phyloP scores from a whole-genome alignment of 257 asterid species.

The Phtheirospermum japonicum region DNA sequence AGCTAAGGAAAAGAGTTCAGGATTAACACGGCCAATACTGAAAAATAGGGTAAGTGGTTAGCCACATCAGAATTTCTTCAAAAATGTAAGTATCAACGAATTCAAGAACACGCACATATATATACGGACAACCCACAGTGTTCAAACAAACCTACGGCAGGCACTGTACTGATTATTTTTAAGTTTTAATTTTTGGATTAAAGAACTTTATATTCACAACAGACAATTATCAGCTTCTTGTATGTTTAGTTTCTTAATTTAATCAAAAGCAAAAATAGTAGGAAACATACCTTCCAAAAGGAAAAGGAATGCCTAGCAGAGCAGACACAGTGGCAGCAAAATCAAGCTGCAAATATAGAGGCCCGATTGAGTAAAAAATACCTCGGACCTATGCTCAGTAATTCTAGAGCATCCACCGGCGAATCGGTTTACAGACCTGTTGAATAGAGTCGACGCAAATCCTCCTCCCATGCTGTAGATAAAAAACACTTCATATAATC shows the following conservation, averaged over 20 bases:
- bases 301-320: slow-evolving; percentile 85
- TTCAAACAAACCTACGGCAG: slow-evolving; percentile 20
- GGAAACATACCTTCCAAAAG: slow-evolving; percentile 85
- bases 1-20: slow-evolving; percentile 74
- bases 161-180: slow-evolving; percentile 6
- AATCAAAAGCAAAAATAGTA: neutral
- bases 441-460: slow-evolving; percentile 65
- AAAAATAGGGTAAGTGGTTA: slow-evolving; percentile 31
- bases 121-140: neutral
- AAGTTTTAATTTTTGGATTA: neutral
- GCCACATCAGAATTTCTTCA: slow-evolving; percentile 21
- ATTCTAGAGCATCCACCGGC: slow-evolving; percentile 22
- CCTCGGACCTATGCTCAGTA: slow-evolving; percentile 21
- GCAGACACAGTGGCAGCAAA: slow-evolving; percentile 85
- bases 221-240: neutral
- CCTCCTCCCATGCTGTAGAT: slow-evolving; percentile 56
- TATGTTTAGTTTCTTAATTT: neutral
- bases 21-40: slow-evolving; percentile 90
- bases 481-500: slow-evolving; percentile 23
- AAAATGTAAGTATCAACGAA: slow-evolving; percentile 14
- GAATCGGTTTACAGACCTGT: slow-evolving; percentile 53
- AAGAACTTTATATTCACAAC: neutral
- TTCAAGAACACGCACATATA: neutral
- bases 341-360: slow-evolving; percentile 74
- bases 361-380: slow-evolving; percentile 32